phyloP scores from a whole-genome alignment of 2,329 filamentous ascomycete genomes.

The Alternaria hordeiaustralica region DNA sequence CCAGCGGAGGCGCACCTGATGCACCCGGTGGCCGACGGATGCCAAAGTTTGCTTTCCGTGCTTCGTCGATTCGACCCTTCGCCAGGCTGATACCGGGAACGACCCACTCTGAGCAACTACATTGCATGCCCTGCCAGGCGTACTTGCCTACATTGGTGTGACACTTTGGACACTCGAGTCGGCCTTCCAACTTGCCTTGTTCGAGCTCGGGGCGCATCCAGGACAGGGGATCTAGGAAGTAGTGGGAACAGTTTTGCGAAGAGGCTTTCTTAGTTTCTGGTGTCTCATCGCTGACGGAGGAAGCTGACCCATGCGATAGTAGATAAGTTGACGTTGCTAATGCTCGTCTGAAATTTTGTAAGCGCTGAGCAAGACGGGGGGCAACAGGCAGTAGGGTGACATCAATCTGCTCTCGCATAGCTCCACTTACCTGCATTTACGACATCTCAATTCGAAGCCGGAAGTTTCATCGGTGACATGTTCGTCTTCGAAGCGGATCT shows the following conservation, averaged over 20 bases:
- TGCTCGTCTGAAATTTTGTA: conserved; percentile 56
- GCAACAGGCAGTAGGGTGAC: conserved; percentile 9
- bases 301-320: conserved; percentile 63
- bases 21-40: conserved; percentile 46
- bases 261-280: conserved; percentile 14
- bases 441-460: conserved; percentile 76
- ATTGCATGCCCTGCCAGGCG: conserved; percentile 94
- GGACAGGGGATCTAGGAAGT: conserved; percentile 88
- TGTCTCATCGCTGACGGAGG: conserved; percentile 16
- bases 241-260: conserved; percentile 71
- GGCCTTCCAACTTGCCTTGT: conserved; percentile 80
- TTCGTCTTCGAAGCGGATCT: conserved; percentile 83
- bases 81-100: conserved; percentile 89
- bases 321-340: conserved; percentile 73
- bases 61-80: conserved; percentile 81
- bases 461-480: conserved; percentile 52
- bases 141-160: conserved; percentile 87
- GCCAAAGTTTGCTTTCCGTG: conserved; percentile 42
- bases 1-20: conserved; percentile 10
- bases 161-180: conserved; percentile 86
- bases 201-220: conserved; percentile 95
- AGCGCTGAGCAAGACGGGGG: conserved; percentile 28
- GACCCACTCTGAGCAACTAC: conserved; percentile 89
- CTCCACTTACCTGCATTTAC: conserved; percentile 77
- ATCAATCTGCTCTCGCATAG: conserved; percentile 8